phyloP scores from a whole-genome alignment of 441 rosid genomes.

The Populus hybrid region DNA sequence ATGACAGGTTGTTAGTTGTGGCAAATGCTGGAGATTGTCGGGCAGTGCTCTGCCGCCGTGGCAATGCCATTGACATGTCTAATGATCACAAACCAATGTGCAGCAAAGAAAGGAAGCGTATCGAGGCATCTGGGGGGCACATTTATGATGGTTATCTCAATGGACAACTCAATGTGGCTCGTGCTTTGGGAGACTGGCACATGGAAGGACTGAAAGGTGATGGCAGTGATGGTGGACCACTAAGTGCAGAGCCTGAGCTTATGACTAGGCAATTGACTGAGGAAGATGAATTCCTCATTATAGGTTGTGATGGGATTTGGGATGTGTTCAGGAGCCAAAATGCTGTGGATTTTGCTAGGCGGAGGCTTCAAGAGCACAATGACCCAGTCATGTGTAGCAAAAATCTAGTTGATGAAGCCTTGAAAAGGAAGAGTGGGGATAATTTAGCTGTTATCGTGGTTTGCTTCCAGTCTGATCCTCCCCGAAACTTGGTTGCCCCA shows the following conservation, averaged over 20 bases:
- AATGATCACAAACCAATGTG: slow-evolving; percentile 80
- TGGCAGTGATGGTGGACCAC: slow-evolving; percentile 59
- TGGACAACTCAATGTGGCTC: slow-evolving; percentile 76
- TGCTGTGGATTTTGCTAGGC: slow-evolving; percentile 83
- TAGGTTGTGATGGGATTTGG: slow-evolving; percentile 90
- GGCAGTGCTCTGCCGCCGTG: slow-evolving; percentile 83
- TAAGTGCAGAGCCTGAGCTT: slow-evolving; percentile 84
- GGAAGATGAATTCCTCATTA: slow-evolving; percentile 82
- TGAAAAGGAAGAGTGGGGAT: slow-evolving; percentile 85
- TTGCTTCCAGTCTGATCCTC: slow-evolving; percentile 67
- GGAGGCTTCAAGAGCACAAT: slow-evolving; percentile 78
- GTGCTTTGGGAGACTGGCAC: slow-evolving; percentile 88
- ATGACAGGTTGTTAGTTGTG: slow-evolving; percentile 62
- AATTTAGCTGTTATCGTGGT: slow-evolving; percentile 71
- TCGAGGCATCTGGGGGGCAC: slow-evolving; percentile 71
- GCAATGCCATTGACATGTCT: slow-evolving; percentile 82
- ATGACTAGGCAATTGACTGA: slow-evolving; percentile 47
- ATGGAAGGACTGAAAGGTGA: slow-evolving; percentile 70
- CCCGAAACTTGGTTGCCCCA: slow-evolving; percentile 67
- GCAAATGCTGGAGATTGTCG: slow-evolving; percentile 96
- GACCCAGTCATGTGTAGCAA: slow-evolving; percentile 67
- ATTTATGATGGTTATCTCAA: slow-evolving; percentile 68
- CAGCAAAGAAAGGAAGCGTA: slow-evolving; percentile 52
- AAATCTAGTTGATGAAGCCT: slow-evolving; percentile 79
- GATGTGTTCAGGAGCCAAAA: slow-evolving; percentile 87